Evolutionary conservation across 805 yeast genomes (phyloP).

Genomic region (Clavispora asparagi): DNA sequence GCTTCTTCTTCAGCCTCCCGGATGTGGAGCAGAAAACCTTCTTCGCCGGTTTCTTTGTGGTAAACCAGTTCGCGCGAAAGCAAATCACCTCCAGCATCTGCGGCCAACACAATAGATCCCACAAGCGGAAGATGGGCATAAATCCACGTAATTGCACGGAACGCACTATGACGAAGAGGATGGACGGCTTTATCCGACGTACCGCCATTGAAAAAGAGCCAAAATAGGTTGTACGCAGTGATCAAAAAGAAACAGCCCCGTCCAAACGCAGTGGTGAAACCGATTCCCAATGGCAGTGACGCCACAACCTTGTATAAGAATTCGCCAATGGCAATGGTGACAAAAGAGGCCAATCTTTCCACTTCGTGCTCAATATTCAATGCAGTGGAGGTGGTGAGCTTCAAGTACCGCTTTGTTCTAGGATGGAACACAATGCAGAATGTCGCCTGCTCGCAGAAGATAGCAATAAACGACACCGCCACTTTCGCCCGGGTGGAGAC

Average conservation of each 20-base stretch:
- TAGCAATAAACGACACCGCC: constrained; percentile 37
- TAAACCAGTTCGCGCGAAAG: constrained; percentile 20
- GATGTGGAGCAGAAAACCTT: neutral
- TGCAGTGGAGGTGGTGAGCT: constrained; percentile 50
- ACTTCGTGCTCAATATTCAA: constrained; percentile 63
- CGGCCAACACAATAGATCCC: constrained; percentile 48
- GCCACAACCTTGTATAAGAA: constrained; percentile 52
- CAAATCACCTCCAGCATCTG: constrained; percentile 55
- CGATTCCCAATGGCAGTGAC: constrained; percentile 41
- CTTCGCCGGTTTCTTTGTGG: constrained; percentile 1
- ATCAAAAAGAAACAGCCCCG: constrained; percentile 45
- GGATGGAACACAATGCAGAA: constrained; percentile 45
- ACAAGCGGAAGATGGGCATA: constrained; percentile 47
- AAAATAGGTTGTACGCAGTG: constrained; percentile 44
- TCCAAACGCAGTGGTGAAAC: constrained; percentile 39
- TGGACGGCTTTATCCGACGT: constrained; percentile 46
- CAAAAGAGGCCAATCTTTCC: constrained; percentile 54
- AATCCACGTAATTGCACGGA: constrained; percentile 43
- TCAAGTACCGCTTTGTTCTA: constrained; percentile 35
- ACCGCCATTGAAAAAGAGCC: constrained; percentile 54
- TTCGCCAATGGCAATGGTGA: constrained; percentile 62
- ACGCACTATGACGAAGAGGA: constrained; percentile 46
- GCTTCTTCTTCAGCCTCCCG: constrained; percentile 21
- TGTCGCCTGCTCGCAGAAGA: constrained; percentile 37
- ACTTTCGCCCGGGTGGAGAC: constrained; percentile 41